Evolutionary conservation across 2,329 filamentous ascomycete genomes (phyloP).

Genomic region (Beauveria sp.): DNA sequence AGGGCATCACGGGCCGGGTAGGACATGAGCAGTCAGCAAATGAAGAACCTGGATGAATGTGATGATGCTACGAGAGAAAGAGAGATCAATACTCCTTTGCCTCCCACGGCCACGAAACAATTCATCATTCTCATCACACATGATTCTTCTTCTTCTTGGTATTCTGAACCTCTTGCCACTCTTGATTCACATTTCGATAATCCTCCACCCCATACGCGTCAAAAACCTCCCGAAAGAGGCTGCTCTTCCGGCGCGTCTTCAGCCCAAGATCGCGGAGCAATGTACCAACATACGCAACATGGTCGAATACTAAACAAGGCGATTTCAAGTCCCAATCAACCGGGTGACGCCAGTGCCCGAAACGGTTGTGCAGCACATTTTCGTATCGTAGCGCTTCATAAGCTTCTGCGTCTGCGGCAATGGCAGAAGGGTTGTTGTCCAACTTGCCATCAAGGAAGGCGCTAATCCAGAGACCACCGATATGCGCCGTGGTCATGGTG

Average conservation of each 20-base stretch:
- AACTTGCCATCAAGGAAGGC: conserved; percentile 45
- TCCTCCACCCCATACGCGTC: conserved; percentile 49
- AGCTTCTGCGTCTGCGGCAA: conserved; percentile 16
- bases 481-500: conserved; percentile 31
- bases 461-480: conserved; percentile 50
- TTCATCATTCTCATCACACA: background rate
- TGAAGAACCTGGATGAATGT: no score
- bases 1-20: no score
- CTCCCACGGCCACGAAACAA: background rate
- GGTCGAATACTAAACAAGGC: conserved; percentile 69
- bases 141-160: background rate
- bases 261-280: conserved; percentile 60
- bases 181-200: conserved; percentile 26
- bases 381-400: conserved; percentile 39
- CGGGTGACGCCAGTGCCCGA: conserved; percentile 62
- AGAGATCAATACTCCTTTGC: background rate
- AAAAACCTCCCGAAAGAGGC: conserved; percentile 40
- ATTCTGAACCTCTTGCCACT: background rate
- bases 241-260: conserved; percentile 42
- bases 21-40: no score
- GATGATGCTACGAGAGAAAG: no score
- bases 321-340: conserved; percentile 53
- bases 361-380: conserved; percentile 58
- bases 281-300: conserved; percentile 60
- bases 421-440: conserved; percentile 9